Evolutionary conservation across 1,284 basidiomycete species (phyloP), one percentile per base, ranked within the genome.

Genomic region (Trichosporon sp.): DNA sequence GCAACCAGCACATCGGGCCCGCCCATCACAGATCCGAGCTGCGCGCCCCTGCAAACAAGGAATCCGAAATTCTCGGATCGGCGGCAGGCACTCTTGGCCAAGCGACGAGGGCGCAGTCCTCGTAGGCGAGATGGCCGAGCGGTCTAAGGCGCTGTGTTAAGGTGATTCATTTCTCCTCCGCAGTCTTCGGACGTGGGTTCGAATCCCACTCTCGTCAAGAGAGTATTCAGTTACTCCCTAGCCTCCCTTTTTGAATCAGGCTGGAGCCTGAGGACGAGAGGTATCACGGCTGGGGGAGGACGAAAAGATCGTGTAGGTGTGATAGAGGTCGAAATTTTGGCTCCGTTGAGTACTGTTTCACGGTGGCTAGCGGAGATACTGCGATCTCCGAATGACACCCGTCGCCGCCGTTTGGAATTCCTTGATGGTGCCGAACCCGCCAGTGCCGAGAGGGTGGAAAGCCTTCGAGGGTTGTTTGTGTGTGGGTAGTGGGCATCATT

Each of bases 71-170:
- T 7, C 6, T 2, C 4, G 4, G 48, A 21, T 46, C 43, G 43
- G 2, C 43, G 2, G 43, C 43, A 14, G 16, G 43, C 43, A 6
- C 16, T 14, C 10, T 2, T 46, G 43, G 3, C 4, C 43, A 2
- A 4, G 10, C 2, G 40, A 8, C 2, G 10, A 8, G 40, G 12
- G 12, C 40, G 40, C 40, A 43, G 11, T 48, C 7, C 46, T 48
- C 46, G 46, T 48, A 48, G 72, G 72, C 72, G 72, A 73, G 70
- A 73, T 67, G 71, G 72, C 69, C 68, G 69, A 73, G 73, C 68
- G 71, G 70, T 73, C 71, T 71, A 75, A 75, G 72, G 72, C 72
- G 74, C 72, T 71, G 70, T 72, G 71, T 74, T 76, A 71, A 74
- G 70, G 70, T 66, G 46, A 48, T n/a, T n/a, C n/a, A n/a, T n/a